Evolutionary conservation across 306 rosid genomes (phyloP).

Genomic region (Vachellia collinsii): DNA sequence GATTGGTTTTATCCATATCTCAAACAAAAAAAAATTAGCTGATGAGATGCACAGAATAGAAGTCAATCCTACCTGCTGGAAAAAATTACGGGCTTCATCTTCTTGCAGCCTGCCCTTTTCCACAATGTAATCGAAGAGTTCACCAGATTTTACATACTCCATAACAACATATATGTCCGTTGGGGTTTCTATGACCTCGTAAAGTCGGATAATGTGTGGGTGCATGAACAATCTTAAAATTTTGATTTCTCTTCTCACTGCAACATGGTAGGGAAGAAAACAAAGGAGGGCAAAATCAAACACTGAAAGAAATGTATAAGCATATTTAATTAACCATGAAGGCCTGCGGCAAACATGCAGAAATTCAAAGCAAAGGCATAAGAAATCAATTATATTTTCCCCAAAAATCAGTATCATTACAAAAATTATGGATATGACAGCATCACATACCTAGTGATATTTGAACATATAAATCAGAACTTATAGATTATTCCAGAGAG

Average conservation of each 20-base stretch:
- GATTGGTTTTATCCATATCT: conserved; percentile 1
- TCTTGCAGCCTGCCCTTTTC: conserved; percentile 95
- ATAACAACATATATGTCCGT: conserved; percentile 81
- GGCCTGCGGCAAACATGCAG: background rate
- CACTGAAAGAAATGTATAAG: background rate
- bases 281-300: background rate
- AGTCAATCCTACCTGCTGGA: conserved; percentile 77
- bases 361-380: conserved; percentile 25
- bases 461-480: conserved; percentile 19
- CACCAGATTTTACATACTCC: conserved; percentile 91
- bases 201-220: conserved; percentile 88
- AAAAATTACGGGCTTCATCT: conserved; percentile 91
- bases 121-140: conserved; percentile 89
- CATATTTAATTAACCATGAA: background rate
- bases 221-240: conserved; percentile 90
- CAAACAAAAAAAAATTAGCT: conserved; percentile 14
- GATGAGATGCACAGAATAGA: conserved; percentile 19
- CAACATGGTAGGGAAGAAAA: conserved; percentile 40
- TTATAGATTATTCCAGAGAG: conserved; percentile 18
- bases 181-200: conserved; percentile 91
- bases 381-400: conserved; percentile 1
- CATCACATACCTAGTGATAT: background rate
- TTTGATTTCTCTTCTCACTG: conserved; percentile 93
- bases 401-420: background rate
- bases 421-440: conserved; percentile 12